Evolutionary conservation across 2,329 filamentous ascomycete species (phyloP).

Genomic region (Talaromyces sp.): DNA sequence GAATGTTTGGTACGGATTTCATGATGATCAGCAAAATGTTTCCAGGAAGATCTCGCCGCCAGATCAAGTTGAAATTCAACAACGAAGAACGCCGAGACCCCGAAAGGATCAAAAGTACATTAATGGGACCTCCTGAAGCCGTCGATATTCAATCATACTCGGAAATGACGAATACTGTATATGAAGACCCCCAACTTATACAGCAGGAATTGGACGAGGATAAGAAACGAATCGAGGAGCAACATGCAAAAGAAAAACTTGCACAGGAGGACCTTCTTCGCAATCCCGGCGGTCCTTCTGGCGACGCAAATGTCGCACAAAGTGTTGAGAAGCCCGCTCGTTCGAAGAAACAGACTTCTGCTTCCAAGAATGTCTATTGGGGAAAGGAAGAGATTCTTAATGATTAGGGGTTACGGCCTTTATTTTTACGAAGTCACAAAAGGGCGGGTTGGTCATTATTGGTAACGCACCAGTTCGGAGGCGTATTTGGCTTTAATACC

Average conservation of each 20-base stretch:
- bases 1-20: conserved; percentile 63
- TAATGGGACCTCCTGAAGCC: conserved; percentile 42
- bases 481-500: background rate
- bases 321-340: conserved; percentile 26
- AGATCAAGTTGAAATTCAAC: conserved; percentile 61
- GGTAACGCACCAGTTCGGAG: background rate
- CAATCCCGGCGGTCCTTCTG: conserved; percentile 34
- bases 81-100: conserved; percentile 57
- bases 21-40: conserved; percentile 61
- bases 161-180: conserved; percentile 42
- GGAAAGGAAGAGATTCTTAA: conserved; percentile 39
- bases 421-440: background rate
- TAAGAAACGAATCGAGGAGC: conserved; percentile 42
- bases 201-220: conserved; percentile 41
- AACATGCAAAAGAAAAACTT: conserved; percentile 42
- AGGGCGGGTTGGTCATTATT: background rate
- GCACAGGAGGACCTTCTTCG: conserved; percentile 40
- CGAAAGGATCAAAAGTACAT: conserved; percentile 47
- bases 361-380: conserved; percentile 18
- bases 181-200: conserved; percentile 37
- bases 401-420: conserved; percentile 24
- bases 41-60: conserved; percentile 53
- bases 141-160: conserved; percentile 43
- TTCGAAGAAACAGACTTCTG: conserved; percentile 7
- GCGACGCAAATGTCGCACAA: conserved; percentile 20